These are phyloP conservation scores for Candida michaelii DNA, from an alignment of 805 yeast species.

Conservation along the genomic window DNA sequence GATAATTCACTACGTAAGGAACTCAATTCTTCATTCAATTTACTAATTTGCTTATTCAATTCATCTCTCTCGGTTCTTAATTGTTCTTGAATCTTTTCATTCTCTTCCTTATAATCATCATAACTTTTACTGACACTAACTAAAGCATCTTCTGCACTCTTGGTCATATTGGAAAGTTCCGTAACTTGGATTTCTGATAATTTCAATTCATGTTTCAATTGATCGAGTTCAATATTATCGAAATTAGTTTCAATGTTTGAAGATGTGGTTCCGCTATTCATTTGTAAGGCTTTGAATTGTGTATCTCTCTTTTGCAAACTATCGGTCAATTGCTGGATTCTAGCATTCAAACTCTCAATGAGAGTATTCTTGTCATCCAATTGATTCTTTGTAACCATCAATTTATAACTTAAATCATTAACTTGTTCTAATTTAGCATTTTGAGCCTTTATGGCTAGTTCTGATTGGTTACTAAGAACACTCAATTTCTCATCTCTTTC, in stretches of 20 bases:
- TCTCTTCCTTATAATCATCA: constrained; percentile 36
- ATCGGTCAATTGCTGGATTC: constrained; percentile 27
- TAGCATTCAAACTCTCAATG: constrained; percentile 39
- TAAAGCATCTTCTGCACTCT: constrained; percentile 66
- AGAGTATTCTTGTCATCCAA: constrained; percentile 40
- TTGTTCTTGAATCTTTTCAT: constrained; percentile 20
- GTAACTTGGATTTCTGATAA: constrained; percentile 56
- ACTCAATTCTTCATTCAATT: constrained; percentile 22
- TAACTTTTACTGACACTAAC: constrained; percentile 52
- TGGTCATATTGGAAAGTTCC: constrained; percentile 63
- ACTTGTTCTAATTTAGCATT: constrained; percentile 57
- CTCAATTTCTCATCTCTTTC: constrained; percentile 54
- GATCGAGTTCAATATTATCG: constrained; percentile 14
- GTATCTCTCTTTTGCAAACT: constrained; percentile 21
- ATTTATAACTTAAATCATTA: constrained; percentile 50
- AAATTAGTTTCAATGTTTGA: background rate
- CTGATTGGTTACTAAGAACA: constrained; percentile 56
- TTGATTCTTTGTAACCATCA: constrained; percentile 41
- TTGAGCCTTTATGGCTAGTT: constrained; percentile 51
- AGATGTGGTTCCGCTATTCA: constrained; percentile 16
- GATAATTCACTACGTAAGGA: constrained; percentile 24
- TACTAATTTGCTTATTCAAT: constrained; percentile 20
- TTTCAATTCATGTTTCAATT: constrained; percentile 43
- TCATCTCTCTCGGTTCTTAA: constrained; percentile 26
- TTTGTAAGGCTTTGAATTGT: constrained; percentile 19